Conservation (phyloP, 1,139 yeast species). For the Candida glucosophila region DNA sequence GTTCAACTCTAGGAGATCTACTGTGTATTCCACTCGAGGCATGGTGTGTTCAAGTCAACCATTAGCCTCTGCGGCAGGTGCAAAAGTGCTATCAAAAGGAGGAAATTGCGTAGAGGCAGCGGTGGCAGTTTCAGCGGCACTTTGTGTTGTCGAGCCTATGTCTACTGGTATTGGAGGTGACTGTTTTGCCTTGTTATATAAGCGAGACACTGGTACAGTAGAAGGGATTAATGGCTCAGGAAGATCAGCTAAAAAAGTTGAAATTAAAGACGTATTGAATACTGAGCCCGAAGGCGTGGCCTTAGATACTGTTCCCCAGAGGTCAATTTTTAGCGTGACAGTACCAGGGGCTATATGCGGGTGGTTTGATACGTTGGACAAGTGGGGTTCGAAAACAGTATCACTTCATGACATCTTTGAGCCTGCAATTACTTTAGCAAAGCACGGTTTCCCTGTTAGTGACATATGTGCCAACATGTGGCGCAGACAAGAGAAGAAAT, state of each 20-base stretch:
- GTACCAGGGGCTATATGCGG: constrained; percentile 79
- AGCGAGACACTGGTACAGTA: constrained; percentile 40
- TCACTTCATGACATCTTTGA: constrained; percentile 48
- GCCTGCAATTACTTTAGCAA: constrained; percentile 69
- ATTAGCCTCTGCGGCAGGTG: constrained; percentile 68
- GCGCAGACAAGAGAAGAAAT: constrained; percentile 28
- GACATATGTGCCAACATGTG: constrained; percentile 51
- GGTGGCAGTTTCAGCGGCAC: constrained; percentile 70
- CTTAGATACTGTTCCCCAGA: constrained; percentile 30
- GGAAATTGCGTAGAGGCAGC: constrained; percentile 82
- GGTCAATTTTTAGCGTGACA: constrained; percentile 53
- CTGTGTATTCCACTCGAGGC: constrained; percentile 69
- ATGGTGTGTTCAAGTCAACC: constrained; percentile 74
- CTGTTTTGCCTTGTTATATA: constrained; percentile 60
- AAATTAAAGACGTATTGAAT: constrained; percentile 38
- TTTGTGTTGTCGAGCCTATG: constrained; percentile 65
- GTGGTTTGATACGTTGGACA: constrained; percentile 59
- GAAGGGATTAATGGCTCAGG: constrained; percentile 76
- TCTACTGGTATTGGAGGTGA: constrained; percentile 85
- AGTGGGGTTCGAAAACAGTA: constrained; percentile 70
- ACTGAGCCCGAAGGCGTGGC: too few relatives aligned
- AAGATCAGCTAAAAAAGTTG: constrained; percentile 47
- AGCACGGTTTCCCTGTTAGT: constrained; percentile 57
- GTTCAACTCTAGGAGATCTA: constrained; percentile 62
- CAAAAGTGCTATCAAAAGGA: constrained; percentile 55